Evolutionary conservation across 2,329 filamentous ascomycete species (phyloP), one percentile per base, ranked within the genome.

Genomic region (Fusarium sublunatum): DNA sequence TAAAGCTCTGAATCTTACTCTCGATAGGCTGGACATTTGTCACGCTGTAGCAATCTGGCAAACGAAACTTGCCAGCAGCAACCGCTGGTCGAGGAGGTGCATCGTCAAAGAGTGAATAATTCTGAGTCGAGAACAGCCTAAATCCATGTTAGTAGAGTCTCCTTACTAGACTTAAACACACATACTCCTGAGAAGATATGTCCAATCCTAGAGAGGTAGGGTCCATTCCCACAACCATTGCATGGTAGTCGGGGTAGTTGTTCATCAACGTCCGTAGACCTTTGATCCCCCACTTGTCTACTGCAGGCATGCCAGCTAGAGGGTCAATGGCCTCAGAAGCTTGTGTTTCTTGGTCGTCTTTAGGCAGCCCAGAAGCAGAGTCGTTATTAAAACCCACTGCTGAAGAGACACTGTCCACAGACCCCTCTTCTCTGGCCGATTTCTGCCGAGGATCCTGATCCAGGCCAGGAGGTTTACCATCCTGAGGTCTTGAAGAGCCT

Each of bases 31-130:
- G 86, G 25, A 88, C 86, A 60, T 90, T 90, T 60, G 82, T 86
- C 31, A 90, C 87, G 49, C 82, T 84, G 70, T 90, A 90, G 74
- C 87, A 90, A 41, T 90, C 87, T 0, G 87, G 87, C 28, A 89
- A 75, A 11, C 80, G 81, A 61, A 84, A 86, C 53, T 83, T 84
- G 22, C 83, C 82, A 8, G 69, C 70, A 38, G 70, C 70, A 29
- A 88, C 78, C 4, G 83, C 79, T 34, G 86, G 85, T 61, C 84
- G 79, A 11, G 87, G 84, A 26, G 85, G 81, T n/a, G 77, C 70
- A 50, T 87, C 84, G 65, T 88, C 86, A 70, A 86, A 87, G 22
- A 88, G 74, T 1, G 86, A 88, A 72, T 85, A 88, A 25, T 84
- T 79, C 67, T 88, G 86, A 6, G 81, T 83, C 4, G 86, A 86